A percentile compares a stretch with the other conserved stretches of the same genome.
Conservation (phyloP, 495 filamentous ascomycete species). For the Penicilliopsis zonata region DNA sequence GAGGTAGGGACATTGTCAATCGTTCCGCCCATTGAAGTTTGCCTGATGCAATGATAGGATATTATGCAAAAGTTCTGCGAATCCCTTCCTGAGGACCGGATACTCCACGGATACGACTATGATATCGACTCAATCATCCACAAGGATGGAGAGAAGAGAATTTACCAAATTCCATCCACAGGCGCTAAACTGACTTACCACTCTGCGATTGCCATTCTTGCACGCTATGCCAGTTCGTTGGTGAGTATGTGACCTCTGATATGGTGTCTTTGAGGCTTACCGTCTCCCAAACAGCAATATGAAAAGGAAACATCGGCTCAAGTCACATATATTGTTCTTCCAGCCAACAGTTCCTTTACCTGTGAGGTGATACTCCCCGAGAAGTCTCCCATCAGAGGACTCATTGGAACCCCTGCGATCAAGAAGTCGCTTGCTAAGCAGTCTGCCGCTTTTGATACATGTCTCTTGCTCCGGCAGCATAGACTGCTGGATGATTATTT, state of each 20-base stretch:
- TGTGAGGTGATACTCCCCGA: conserved; percentile 79
- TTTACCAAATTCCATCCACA: conserved; percentile 52
- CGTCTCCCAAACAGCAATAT: conserved; percentile 35
- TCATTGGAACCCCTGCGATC: conserved; percentile 44
- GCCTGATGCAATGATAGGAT: conserved; percentile 24
- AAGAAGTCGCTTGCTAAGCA: conserved; percentile 76
- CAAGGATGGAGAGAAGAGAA: conserved; percentile 40
- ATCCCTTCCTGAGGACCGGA: conserved; percentile 61
- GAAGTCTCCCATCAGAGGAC: conserved; percentile 55
- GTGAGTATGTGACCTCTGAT: conserved; percentile 21
- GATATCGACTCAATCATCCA: conserved; percentile 42
- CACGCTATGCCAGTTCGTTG: conserved; percentile 47
- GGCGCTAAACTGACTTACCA: conserved; percentile 74
- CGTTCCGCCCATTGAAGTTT: conserved; percentile 5
- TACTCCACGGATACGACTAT: conserved; percentile 49
- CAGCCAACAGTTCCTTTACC: conserved; percentile 47
- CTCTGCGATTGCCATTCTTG: conserved; percentile 54
- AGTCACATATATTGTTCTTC: conserved; percentile 50
- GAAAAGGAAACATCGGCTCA: conserved; percentile 40
- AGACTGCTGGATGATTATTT: conserved; percentile 63
- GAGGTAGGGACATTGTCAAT: conserved; percentile 23
- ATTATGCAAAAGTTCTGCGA: conserved; percentile 65
- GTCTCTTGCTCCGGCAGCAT: conserved; percentile 53
- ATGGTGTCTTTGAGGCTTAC: conserved; percentile 3
- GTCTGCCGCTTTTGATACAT: conserved; percentile 81